Percentiles rank a stretch among this genome's conserved stretches.
phyloP scores from a whole-genome alignment of 352 stramenopile species.

The Phytophthora pisi region DNA sequence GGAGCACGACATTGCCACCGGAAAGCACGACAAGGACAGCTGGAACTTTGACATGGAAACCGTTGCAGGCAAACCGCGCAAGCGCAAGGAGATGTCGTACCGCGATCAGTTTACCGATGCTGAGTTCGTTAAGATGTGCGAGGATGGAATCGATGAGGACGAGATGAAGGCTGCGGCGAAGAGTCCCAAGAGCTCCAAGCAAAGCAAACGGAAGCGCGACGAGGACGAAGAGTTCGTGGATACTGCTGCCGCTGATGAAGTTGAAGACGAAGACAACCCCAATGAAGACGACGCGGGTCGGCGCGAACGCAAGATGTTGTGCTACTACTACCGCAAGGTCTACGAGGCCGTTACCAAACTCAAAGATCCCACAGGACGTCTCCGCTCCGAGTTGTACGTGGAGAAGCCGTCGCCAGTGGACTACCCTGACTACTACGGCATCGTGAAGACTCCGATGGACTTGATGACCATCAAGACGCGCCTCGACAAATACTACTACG shows the following conservation, averaged over 20 bases:
- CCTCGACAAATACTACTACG: constrained; percentile 73
- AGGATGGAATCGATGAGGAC: constrained; percentile 75
- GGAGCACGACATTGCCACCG: constrained; percentile 55
- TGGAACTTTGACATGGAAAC: constrained; percentile 71
- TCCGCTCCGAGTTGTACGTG: constrained; percentile 77
- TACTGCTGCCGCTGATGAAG: constrained; percentile 15
- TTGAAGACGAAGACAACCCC: constrained; percentile 39
- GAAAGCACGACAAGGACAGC: constrained; percentile 60
- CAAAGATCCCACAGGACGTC: constrained; percentile 65
- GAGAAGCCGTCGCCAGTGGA: constrained; percentile 80
- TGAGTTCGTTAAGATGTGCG: constrained; percentile 89
- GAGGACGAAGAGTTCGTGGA: constrained; percentile 32
- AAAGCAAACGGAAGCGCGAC: constrained; percentile 42
- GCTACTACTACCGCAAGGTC: constrained; percentile 86
- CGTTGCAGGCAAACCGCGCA: constrained; percentile 54
- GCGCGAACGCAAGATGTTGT: constrained; percentile 66
- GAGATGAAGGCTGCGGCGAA: constrained; percentile 28
- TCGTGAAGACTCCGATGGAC: constrained; percentile 89
- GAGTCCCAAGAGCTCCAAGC: constrained; percentile 29
- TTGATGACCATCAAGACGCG: constrained; percentile 86
- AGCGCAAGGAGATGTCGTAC: constrained; percentile 88
- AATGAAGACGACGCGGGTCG: constrained; percentile 55
- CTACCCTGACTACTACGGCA: constrained; percentile 91
- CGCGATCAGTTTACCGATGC: constrained; percentile 86
- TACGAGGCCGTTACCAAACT: constrained; percentile 86